Base-by-base conservation (phyloP, 129 eudicot genomes). In the Solidago caesia region DNA sequence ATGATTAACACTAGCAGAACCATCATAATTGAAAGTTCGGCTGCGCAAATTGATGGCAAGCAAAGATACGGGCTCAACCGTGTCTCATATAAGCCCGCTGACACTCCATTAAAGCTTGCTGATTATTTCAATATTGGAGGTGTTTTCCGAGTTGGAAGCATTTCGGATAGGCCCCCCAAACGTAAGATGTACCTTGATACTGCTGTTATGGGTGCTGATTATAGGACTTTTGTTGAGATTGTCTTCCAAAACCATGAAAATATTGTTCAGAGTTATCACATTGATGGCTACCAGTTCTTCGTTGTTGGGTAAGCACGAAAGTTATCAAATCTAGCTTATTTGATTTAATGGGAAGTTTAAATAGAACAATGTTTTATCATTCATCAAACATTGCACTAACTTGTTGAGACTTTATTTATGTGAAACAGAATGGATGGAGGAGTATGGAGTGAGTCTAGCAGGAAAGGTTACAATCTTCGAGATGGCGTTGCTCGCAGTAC, bases 401-500 rank as follows among this genome's bases (percentile, higher is more conserved):
- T 49, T 64, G 63, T 15, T 75, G 9, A 6, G 57, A 60, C 16
- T 29, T 44, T n/a, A 5, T 43, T 78, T 16, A 39, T 42, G 5
- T 27, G 62, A 69, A 74, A 49, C 93, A 94, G 97, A 84, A 88
- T 91, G 99, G 97, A 89, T 66, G 97, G 99, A 78, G 97, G 99
- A 56, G 76, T 79, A 61, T 94, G 99, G 99, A 88, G 81, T 29
- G 25, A 79, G 14, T 81, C 83, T 65, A 94, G 97, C 67, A 82
- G 96, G 68, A 85, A 74, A 57, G 81, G 64, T 58, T 94, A 94
- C 84, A 94, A 94, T 81, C 96, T 94, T 15, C 88, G 84, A 26
- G 99, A 94, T 69, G 96, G 94, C 44, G 83, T 94, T 66, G 79
- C 89, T 7, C 91, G 97, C 0, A 75, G 81, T 80, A 94, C 97